Conservation (phyloP, 2,329 filamentous ascomycete genomes). For the Colletotrichum sp. region DNA sequence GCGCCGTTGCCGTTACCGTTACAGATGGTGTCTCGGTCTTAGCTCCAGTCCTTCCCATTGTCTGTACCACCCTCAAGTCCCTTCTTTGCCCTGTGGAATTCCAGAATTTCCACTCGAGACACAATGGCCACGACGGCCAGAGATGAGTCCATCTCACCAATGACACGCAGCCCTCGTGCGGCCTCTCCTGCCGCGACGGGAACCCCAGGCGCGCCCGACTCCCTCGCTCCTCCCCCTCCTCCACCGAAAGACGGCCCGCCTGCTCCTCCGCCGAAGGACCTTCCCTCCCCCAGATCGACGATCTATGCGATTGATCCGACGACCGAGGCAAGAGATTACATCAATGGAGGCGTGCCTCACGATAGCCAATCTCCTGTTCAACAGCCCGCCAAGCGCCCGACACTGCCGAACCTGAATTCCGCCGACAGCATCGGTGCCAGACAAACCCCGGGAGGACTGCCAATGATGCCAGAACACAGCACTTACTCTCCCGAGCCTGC, state of each 20-base stretch:
- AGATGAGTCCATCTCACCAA: slow-evolving; percentile 29
- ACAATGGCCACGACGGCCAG: slow-evolving; percentile 18
- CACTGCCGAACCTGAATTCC: slow-evolving; percentile 18
- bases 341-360: slow-evolving; percentile 40
- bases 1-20: not conserved
- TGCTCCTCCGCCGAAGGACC: slow-evolving; percentile 11
- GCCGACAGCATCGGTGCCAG: not conserved
- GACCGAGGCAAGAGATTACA: slow-evolving; percentile 37
- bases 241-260: slow-evolving; percentile 17
- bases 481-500: slow-evolving; percentile 27
- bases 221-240: slow-evolving; percentile 5
- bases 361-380: slow-evolving; percentile 30
- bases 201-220: not conserved
- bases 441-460: slow-evolving; percentile 1
- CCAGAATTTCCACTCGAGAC: not conserved
- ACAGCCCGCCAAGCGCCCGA: not conserved
- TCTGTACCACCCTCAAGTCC: not conserved
- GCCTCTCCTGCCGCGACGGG: slow-evolving; percentile 1
- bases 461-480: slow-evolving; percentile 22
- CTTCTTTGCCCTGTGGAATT: not conserved
- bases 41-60: not conserved
- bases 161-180: slow-evolving; percentile 20
- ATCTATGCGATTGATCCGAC: slow-evolving; percentile 24
- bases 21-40: not conserved
- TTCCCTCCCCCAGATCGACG: slow-evolving; percentile 7